Percentiles rank a stretch among this genome's conserved stretches.
Conservation (phyloP, 164 flowering plant genomes). For the Stephania yunnanensis region DNA sequence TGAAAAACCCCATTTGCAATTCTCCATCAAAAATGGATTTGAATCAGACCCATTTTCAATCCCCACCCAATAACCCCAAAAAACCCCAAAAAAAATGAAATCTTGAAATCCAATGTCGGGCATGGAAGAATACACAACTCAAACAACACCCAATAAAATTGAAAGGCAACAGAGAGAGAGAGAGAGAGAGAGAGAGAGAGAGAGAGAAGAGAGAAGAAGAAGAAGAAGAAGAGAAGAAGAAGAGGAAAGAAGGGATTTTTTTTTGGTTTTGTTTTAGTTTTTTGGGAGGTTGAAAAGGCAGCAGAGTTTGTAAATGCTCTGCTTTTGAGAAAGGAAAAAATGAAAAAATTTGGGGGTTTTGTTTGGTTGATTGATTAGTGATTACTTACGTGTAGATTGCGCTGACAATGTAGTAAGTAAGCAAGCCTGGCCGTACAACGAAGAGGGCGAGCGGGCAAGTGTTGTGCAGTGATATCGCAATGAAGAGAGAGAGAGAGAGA, state of each 20-base stretch:
- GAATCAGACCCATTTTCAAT: neutral
- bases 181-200: neutral
- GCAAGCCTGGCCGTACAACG: constrained; percentile 23
- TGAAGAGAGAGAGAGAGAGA: constrained; percentile 1
- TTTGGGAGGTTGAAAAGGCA: neutral
- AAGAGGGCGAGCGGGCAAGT: constrained; percentile 21
- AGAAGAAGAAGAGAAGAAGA: neutral
- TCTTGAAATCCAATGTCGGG: neutral
- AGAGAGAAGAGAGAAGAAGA: neutral
- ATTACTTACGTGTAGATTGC: constrained; percentile 26
- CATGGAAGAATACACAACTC: neutral
- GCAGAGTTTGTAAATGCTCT: neutral
- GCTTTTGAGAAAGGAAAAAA: neutral
- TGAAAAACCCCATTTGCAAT: neutral
- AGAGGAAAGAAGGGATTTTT: neutral
- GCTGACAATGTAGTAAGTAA: constrained; percentile 14
- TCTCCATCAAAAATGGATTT: neutral
- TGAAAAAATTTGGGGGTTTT: too few relatives aligned
- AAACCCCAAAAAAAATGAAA: neutral
- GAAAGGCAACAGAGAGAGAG: neutral
- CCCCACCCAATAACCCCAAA: neutral
- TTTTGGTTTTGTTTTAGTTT: neutral
- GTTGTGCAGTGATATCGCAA: neutral
- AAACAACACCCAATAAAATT: neutral
- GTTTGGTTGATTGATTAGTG: neutral